phyloP scores from a whole-genome alignment of 164 flowering plant species.

The Umbilicus rupestris region DNA sequence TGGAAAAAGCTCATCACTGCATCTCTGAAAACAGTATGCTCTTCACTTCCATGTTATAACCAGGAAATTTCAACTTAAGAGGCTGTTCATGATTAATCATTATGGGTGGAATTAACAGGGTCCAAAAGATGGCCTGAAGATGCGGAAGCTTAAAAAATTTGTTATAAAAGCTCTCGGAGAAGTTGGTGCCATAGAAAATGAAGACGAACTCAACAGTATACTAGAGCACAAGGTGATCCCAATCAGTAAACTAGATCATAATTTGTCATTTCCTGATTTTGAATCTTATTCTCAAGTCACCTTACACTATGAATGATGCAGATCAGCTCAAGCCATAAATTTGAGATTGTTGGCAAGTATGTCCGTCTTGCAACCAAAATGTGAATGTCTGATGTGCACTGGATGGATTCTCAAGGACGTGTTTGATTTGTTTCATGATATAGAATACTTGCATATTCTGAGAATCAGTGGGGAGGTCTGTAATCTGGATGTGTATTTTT shows the following conservation, averaged over 20 bases:
- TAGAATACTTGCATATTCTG: background rate
- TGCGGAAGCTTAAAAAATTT: slow-evolving; percentile 48
- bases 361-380: slow-evolving; percentile 40
- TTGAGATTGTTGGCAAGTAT: slow-evolving; percentile 40
- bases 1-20: slow-evolving; percentile 82
- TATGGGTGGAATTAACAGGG: slow-evolving; percentile 26
- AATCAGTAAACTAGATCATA: background rate
- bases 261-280: background rate
- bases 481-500: background rate
- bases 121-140: slow-evolving; percentile 52
- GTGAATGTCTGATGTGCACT: slow-evolving; percentile 9
- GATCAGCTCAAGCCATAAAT: slow-evolving; percentile 69
- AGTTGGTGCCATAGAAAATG: slow-evolving; percentile 39
- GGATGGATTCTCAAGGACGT: background rate
- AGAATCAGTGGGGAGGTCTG: background rate
- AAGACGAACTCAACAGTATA: slow-evolving; percentile 23
- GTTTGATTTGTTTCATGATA: background rate
- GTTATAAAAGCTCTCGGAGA: slow-evolving; percentile 49
- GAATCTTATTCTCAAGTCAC: background rate
- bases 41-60: background rate
- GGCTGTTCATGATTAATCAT: background rate
- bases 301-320: slow-evolving; percentile 21
- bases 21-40: slow-evolving; percentile 56
- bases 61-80: background rate
- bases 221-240: slow-evolving; percentile 48